Percentiles rank a stretch among this genome's conserved stretches.
These are phyloP conservation scores for Penicillium sp. DNA, from an alignment of 2,329 filamentous ascomycete genomes.

Conservation along the genomic window DNA sequence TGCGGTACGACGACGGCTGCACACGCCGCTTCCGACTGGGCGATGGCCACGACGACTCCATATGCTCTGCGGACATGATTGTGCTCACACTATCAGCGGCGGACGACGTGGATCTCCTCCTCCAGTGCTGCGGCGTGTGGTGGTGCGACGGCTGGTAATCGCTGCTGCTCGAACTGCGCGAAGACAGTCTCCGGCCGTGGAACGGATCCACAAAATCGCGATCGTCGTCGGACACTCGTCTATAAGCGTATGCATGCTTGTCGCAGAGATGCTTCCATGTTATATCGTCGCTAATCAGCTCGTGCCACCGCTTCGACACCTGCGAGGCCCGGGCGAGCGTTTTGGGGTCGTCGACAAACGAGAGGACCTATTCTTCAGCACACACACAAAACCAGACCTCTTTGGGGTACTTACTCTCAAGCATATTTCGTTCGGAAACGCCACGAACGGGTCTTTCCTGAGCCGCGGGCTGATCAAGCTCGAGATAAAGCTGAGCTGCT, in stretches of 20 bases:
- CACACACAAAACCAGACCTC: too few species aligned
- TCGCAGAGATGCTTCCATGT: slow-evolving; percentile 97
- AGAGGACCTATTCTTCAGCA: slow-evolving; percentile 90
- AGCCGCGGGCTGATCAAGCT: slow-evolving; percentile 90
- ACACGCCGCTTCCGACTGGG: slow-evolving; percentile 46
- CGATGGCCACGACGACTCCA: slow-evolving; percentile 27
- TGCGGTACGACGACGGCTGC: slow-evolving; percentile 80
- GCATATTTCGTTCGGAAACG: slow-evolving; percentile 88
- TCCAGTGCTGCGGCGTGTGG: slow-evolving; percentile 18
- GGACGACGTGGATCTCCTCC: slow-evolving; percentile 29
- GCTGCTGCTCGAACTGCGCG: slow-evolving; percentile 18
- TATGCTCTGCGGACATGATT: slow-evolving; percentile 34
- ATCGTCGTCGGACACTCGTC: slow-evolving; percentile 48
- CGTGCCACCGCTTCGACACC: slow-evolving; percentile 91
- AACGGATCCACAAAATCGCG: slow-evolving; percentile 34
- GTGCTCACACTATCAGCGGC: slow-evolving; percentile 47
- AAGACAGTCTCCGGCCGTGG: slow-evolving; percentile 22
- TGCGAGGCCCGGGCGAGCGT: slow-evolving; percentile 90
- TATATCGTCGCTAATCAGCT: slow-evolving; percentile 91
- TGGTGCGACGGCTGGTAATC: not conserved
- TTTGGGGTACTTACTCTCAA: too few species aligned
- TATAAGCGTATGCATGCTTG: slow-evolving; percentile 93
- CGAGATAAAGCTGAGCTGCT: slow-evolving; percentile 91
- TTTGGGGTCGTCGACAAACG: slow-evolving; percentile 95
- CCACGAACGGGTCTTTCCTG: slow-evolving; percentile 94